Evolutionary conservation across 2,329 filamentous ascomycete genomes (phyloP), one percentile per base, ranked within the genome.

Genomic region (Ustilaginoidea virens): DNA sequence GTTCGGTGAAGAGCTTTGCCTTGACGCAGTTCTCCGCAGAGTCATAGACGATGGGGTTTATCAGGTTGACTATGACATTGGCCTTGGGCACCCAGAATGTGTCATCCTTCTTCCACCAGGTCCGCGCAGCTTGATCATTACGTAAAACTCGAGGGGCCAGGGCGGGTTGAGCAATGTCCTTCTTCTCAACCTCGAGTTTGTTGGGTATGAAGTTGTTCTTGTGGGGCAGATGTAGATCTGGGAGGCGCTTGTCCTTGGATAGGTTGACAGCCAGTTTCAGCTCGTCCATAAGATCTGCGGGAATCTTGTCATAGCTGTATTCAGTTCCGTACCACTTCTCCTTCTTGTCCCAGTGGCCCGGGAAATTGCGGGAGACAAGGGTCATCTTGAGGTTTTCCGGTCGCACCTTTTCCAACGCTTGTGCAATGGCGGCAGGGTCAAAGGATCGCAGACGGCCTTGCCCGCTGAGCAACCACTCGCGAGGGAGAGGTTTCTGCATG

Each of bases 241-340:
- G 46, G 1, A 80, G 68, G 14, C 82, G 69, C 17, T 70, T 62
- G 15, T 63, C 58, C 1, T 64, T 53, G 1, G 68, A 57, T 24
- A 66, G 66, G 2, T 68, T 54, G 17, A 70, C 63, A 2, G 82
- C 81, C 34, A 66, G 55, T 30, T 68, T 63, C 36, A 94, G 64
- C 28, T 82, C 74, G 8, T 63, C 57, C 49, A 92, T 61, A 41
- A 94, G 76, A 12, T 85, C 74, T 10, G 65, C 48, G 0, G 86
- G 75, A 20, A 98, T 80, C 46, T 74, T 78, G 47, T 92, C 80
- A 18, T 76, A 67, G 37, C 74, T 80, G 55, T 94, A 92, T 46
- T 96, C 86, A 0, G 90, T 98, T 7, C 87, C 87, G 43, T 98
- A 98, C 90, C 90, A 98, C 48, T 86, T 83, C 58, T 98, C 90